phyloP scores from a whole-genome alignment of 2,329 filamentous ascomycete species.

The Botrytis byssoidea region DNA sequence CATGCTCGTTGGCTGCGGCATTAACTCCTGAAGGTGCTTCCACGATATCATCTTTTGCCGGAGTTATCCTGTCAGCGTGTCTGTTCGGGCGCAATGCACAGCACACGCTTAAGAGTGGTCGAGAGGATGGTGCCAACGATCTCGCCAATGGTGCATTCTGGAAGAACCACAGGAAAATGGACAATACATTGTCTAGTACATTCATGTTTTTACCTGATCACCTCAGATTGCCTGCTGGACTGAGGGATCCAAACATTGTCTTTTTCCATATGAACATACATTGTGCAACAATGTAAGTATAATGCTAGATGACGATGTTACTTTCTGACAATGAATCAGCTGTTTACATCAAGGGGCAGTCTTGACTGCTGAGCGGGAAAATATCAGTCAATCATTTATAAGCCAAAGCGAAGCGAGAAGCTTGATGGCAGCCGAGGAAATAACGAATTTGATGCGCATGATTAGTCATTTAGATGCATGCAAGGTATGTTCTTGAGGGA shows the following conservation, averaged over 20 bases:
- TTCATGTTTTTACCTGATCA: constrained; percentile 76
- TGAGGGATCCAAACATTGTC: constrained; percentile 69
- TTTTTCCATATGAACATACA: constrained; percentile 89
- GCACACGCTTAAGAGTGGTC: constrained; percentile 72
- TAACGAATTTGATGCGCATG: constrained; percentile 78
- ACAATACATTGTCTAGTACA: constrained; percentile 74
- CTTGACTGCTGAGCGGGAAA: constrained; percentile 74
- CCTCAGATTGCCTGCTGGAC: constrained; percentile 67
- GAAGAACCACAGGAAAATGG: constrained; percentile 79
- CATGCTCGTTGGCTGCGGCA: constrained; percentile 62
- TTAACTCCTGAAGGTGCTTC: constrained; percentile 52
- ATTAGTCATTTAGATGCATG: constrained; percentile 68
- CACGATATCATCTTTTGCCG: constrained; percentile 68
- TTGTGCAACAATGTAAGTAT: constrained; percentile 65
- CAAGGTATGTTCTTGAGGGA: constrained; percentile 30
- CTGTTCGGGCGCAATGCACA: constrained; percentile 79
- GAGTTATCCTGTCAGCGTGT: constrained; percentile 69
- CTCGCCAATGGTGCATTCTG: constrained; percentile 76
- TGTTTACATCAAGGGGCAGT: constrained; percentile 87
- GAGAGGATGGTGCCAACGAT: constrained; percentile 71
- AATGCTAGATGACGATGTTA: neutral
- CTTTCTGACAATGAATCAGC: neutral
- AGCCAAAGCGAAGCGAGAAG: constrained; percentile 71
- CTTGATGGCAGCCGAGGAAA: constrained; percentile 77
- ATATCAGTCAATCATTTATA: constrained; percentile 62